phyloP scores from a whole-genome alignment of 495 filamentous ascomycete genomes.

The Penicillium lagena region DNA sequence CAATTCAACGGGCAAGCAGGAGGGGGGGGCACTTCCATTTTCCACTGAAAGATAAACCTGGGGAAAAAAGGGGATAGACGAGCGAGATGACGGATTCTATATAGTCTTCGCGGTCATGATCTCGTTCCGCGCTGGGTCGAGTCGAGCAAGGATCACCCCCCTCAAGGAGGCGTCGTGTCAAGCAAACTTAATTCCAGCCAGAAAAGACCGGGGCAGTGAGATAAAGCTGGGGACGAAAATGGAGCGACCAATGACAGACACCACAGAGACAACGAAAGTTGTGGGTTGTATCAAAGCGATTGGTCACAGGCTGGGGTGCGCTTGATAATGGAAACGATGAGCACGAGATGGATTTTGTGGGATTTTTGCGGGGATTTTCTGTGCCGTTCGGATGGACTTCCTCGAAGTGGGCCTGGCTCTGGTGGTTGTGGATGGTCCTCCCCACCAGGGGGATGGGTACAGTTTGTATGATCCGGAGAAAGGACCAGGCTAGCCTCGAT shows the following conservation, averaged over 20 bases:
- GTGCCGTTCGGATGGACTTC: constrained; percentile 19
- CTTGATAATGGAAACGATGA: constrained; percentile 15
- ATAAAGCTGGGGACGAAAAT: background rate
- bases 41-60: constrained; percentile 23
- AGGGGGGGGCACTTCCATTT: constrained; percentile 15
- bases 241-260: background rate
- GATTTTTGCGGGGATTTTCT: constrained; percentile 16
- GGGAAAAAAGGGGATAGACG: background rate
- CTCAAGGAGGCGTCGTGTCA: too few species aligned
- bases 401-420: constrained; percentile 10
- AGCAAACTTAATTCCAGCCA: too few species aligned
- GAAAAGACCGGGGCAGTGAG: too few species aligned
- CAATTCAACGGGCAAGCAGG: constrained; percentile 10
- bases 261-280: background rate
- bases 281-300: constrained; percentile 4
- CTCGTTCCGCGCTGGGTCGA: too few species aligned
- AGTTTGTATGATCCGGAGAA: background rate
- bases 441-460: background rate
- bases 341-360: constrained; percentile 3
- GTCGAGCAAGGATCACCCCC: too few species aligned
- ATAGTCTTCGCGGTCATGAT: too few species aligned
- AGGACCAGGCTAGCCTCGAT: too few species aligned
- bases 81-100: too few species aligned
- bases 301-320: constrained; percentile 10
- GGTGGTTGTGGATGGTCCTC: background rate